These are phyloP conservation scores for Scheffersomyces segobiensis DNA, from an alignment of 1,139 yeast genomes.

Conservation along the genomic window DNA sequence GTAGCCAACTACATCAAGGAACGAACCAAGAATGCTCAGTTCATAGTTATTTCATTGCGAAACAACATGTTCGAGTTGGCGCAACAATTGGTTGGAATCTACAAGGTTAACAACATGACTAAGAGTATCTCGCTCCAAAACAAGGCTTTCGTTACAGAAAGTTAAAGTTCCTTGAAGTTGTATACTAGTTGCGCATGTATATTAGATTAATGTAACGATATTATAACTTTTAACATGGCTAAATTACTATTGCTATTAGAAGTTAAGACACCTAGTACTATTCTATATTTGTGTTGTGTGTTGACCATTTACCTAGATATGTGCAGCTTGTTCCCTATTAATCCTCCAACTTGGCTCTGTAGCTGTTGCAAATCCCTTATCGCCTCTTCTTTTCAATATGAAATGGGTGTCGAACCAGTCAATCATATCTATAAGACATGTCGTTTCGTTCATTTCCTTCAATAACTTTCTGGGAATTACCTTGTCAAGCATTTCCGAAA, in stretches of 20 bases:
- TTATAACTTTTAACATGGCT: conserved; percentile 1
- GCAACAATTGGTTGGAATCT: conserved; percentile 90
- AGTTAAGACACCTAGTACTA: not conserved
- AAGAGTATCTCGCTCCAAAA: conserved; percentile 77
- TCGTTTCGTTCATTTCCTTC: conserved; percentile 64
- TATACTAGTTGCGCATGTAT: not conserved
- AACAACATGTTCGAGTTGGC: conserved; percentile 98
- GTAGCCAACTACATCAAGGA: conserved; percentile 97
- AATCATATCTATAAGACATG: conserved; percentile 60
- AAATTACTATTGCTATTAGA: not conserved
- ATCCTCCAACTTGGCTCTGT: conserved; percentile 56
- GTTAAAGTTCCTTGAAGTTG: not conserved
- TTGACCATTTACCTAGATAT: conserved; percentile 17
- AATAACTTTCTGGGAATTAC: conserved; percentile 55
- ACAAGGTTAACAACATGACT: conserved; percentile 91
- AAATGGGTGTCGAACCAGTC: conserved; percentile 83
- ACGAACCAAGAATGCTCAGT: conserved; percentile 94
- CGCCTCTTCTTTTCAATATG: conserved; percentile 62
- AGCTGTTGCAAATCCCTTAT: conserved; percentile 65
- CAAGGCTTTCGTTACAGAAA: conserved; percentile 39
- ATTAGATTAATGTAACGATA: not conserved
- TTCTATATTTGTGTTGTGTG: too few relatives aligned
- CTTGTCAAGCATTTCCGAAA: conserved; percentile 79
- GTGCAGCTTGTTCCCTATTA: conserved; percentile 29
- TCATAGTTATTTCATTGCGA: conserved; percentile 89